These are phyloP conservation scores for Aspergillus quadricinctus DNA, from an alignment of 2,329 filamentous ascomycete genomes.

Conservation along the genomic window DNA sequence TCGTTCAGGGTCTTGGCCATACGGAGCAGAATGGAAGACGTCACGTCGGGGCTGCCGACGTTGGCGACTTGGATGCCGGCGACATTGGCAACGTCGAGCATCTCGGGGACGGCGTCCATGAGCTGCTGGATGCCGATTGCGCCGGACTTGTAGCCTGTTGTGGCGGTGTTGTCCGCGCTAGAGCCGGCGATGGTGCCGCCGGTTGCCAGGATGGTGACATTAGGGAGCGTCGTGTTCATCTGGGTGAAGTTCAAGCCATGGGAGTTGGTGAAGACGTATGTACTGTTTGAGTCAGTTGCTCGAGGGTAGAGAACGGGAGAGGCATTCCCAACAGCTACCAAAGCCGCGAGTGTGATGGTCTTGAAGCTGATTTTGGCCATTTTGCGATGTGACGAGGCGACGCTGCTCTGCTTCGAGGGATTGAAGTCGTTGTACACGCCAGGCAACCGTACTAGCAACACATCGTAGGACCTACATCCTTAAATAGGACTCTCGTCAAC, in stretches of 20 bases:
- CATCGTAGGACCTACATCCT: background rate
- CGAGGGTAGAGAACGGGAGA: slow-evolving; percentile 19
- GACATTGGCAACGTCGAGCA: slow-evolving; percentile 24
- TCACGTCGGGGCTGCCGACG: slow-evolving; percentile 23
- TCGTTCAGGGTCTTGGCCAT: slow-evolving; percentile 18
- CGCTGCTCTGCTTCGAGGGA: background rate
- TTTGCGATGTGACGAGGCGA: background rate
- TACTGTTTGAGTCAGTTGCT: slow-evolving; percentile 12
- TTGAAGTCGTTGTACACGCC: background rate
- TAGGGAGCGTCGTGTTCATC: slow-evolving; percentile 22
- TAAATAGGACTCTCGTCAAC: background rate
- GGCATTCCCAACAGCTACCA: slow-evolving; percentile 16
- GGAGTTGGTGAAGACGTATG: slow-evolving; percentile 20
- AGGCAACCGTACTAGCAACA: background rate
- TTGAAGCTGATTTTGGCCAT: slow-evolving; percentile 8
- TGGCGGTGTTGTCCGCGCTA: slow-evolving; percentile 21
- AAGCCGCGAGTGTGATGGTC: slow-evolving; percentile 12
- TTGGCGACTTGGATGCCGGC: slow-evolving; percentile 25
- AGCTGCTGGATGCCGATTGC: slow-evolving; percentile 20
- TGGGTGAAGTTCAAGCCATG: slow-evolving; percentile 24
- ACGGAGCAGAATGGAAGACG: slow-evolving; percentile 19
- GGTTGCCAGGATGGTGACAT: slow-evolving; percentile 22
- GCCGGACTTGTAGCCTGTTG: slow-evolving; percentile 23
- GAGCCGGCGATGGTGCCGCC: slow-evolving; percentile 25
- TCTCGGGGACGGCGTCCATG: slow-evolving; percentile 22